Conservation (phyloP, 495 filamentous ascomycete species). For the Tuber indicum region DNA sequence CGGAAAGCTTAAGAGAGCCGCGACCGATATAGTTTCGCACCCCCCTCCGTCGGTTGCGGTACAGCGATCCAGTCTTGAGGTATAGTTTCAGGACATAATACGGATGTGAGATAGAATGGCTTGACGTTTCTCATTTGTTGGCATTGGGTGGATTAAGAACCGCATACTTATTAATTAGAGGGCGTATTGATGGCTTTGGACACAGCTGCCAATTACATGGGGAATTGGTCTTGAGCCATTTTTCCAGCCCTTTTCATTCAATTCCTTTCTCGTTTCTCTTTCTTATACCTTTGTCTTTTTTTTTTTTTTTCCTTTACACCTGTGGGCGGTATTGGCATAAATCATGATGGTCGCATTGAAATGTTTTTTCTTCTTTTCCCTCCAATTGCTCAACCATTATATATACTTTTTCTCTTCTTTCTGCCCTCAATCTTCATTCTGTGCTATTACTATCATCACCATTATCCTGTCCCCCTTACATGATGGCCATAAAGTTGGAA, state of each 20-base stretch:
- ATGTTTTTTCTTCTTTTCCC: slow-evolving; percentile 10
- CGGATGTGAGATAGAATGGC: slow-evolving; percentile 7
- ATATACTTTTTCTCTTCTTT: slow-evolving; percentile 8
- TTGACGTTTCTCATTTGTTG: slow-evolving; percentile 13
- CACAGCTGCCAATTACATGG: not conserved
- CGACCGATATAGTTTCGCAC: slow-evolving; percentile 29
- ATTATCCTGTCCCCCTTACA: not conserved
- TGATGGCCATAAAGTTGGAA: not conserved
- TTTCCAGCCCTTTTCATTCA: not conserved
- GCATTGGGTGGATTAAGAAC: not conserved
- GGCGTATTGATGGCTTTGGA: not conserved
- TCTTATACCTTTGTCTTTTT: slow-evolving; percentile 18
- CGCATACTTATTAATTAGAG: slow-evolving; percentile 1
- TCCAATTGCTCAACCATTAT: slow-evolving; percentile 8
- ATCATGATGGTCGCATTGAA: slow-evolving; percentile 37
- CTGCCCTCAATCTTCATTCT: not conserved
- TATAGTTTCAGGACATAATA: slow-evolving; percentile 20
- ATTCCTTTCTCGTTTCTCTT: slow-evolving; percentile 18
- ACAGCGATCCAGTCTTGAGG: slow-evolving; percentile 26
- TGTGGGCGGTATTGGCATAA: slow-evolving; percentile 33
- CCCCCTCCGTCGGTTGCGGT: slow-evolving; percentile 17
- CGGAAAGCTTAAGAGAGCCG: slow-evolving; percentile 23
- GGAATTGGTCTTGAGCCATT: slow-evolving; percentile 1
- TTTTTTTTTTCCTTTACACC: slow-evolving; percentile 25
- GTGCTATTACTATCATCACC: not conserved